These are phyloP conservation scores for Spatholobus suberectus DNA, from an alignment of 306 rosid species.

Conservation along the genomic window DNA sequence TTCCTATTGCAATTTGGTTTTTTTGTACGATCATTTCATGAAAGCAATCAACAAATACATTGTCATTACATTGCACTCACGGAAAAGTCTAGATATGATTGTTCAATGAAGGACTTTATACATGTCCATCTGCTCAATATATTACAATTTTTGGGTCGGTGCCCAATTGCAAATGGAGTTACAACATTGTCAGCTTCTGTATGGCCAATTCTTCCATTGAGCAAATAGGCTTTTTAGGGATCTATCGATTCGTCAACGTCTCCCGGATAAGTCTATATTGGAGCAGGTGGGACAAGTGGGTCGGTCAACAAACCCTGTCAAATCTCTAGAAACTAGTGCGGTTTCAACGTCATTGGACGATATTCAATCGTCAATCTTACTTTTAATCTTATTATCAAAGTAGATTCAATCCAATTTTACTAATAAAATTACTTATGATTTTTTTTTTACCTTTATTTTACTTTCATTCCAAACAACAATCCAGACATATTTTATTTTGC, in stretches of 20 bases:
- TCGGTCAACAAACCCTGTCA: neutral
- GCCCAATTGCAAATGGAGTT: neutral
- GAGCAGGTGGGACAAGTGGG: neutral
- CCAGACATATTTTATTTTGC: neutral
- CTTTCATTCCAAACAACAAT: neutral
- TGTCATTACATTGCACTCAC: slow-evolving; percentile 7
- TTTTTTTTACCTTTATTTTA: neutral
- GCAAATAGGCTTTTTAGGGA: neutral
- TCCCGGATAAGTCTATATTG: neutral
- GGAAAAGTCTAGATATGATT: slow-evolving; percentile 25
- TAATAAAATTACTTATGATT: too few relatives aligned
- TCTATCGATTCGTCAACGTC: neutral
- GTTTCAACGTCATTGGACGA: neutral
- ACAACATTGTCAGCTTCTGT: neutral
- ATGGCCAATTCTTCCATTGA: neutral
- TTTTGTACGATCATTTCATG: slow-evolving; percentile 25
- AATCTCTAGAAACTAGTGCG: neutral
- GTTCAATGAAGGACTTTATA: neutral
- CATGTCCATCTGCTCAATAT: neutral
- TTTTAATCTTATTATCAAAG: too few relatives aligned
- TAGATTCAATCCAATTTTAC: neutral
- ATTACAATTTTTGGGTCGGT: neutral
- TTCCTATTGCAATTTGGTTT: slow-evolving; percentile 28
- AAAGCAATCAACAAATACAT: slow-evolving; percentile 30
- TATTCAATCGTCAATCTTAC: too few relatives aligned